These are phyloP conservation scores for Populus hybrid DNA, from an alignment of 441 rosid species.

Conservation along the genomic window DNA sequence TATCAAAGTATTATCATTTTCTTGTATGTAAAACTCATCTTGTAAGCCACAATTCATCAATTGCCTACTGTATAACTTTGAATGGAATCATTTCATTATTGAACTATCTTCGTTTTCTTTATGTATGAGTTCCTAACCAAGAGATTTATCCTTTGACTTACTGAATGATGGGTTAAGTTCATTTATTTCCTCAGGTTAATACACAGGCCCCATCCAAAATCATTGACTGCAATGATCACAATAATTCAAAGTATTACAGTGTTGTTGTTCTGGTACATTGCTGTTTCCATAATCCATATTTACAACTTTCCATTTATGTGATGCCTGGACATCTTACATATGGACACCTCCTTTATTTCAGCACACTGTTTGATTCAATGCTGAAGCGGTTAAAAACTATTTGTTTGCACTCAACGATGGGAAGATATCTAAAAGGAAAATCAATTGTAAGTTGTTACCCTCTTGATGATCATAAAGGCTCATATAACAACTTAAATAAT, in stretches of 20 bases:
- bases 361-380: constrained; percentile 81
- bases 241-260: constrained; percentile 74
- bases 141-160: background rate
- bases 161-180: constrained; percentile 14
- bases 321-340: constrained; percentile 6
- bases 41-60: background rate
- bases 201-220: constrained; percentile 65
- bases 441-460: constrained; percentile 56
- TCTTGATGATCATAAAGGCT: background rate
- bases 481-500: background rate
- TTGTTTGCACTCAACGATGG: constrained; percentile 60
- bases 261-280: constrained; percentile 78
- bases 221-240: constrained; percentile 66
- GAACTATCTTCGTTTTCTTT: no score
- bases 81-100: background rate
- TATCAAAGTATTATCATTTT: background rate
- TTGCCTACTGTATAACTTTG: background rate
- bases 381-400: constrained; percentile 66
- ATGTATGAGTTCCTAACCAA: background rate
- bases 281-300: background rate
- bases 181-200: constrained; percentile 47
- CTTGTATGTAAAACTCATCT: background rate
- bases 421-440: constrained; percentile 73
- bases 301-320: constrained; percentile 4
- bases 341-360: constrained; percentile 29